Base-by-base conservation (phyloP, 2,329 filamentous ascomycete genomes). In the Ceratocystis albifundus region DNA sequence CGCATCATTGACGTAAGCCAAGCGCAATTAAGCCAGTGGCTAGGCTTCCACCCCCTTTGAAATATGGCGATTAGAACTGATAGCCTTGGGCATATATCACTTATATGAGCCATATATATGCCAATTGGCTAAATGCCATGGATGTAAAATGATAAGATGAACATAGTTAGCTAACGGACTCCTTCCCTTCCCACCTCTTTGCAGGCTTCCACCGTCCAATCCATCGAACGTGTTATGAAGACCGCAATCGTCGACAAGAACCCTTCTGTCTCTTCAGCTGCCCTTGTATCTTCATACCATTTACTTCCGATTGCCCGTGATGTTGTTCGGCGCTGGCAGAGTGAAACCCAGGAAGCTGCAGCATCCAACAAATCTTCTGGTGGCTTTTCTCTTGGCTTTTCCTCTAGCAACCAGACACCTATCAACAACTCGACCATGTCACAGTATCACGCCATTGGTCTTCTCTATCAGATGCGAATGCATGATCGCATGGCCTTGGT, bases 161-260 rank as follows among this genome's bases (percentile, higher is more conserved):
- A 41, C 36, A 41, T 10, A 41, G 12, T 41, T 41, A 41, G 36
- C 36, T 41, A 41, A 41, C 36, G 12, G 36, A 15, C 36, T 41
- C 36, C 36, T 41, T 41, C 15, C 36, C 12, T 12, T 41, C 36
- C 12, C 36, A 41, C 36, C 61, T 66, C 64, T 69, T 62, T 30
- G 64, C 74, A 96, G 88, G 90, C 89, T 70, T 93, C 90, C 12
- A 97, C 92, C 61, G 94, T 97, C 62, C 93, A 96, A 80, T 93
- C 91, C 69, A 97, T 99, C 74, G 94, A 99, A 77, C 89, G 94
- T 76, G 88, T 96, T 68, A 95, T 99, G 84, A 99, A 99, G 82
- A 97, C 94, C 22, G 94, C 93, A 67, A 97, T 99, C 75, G 94
- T 99, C 75, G 94, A 99, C 81, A 96, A 96, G 82, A 96, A 92